These are phyloP conservation scores for Neurospora sp. DNA, from an alignment of 495 filamentous ascomycete species.

Conservation along the genomic window DNA sequence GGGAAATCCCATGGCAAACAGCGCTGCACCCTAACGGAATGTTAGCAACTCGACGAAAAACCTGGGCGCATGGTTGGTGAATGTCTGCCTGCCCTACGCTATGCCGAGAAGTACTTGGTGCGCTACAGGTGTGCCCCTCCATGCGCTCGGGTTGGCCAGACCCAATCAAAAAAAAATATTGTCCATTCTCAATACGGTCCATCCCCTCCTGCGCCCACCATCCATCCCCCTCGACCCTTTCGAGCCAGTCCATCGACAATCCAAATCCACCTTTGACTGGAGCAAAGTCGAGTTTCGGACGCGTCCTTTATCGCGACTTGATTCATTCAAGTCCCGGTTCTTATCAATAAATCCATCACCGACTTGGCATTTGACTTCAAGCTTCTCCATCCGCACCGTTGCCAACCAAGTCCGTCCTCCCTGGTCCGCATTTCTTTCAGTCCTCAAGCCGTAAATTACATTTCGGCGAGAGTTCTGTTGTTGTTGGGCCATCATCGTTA, in stretches of 20 bases:
- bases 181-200: constrained; percentile 3
- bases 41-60: background rate
- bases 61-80: background rate
- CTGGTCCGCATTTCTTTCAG: background rate
- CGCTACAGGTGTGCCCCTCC: constrained; percentile 4
- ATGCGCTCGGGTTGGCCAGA: constrained; percentile 2
- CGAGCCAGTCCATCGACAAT: background rate
- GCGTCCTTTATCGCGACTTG: background rate
- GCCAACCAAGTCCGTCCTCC: background rate
- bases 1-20: background rate
- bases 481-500: background rate
- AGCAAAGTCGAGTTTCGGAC: background rate
- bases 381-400: background rate
- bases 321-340: background rate
- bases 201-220: constrained; percentile 1
- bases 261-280: background rate
- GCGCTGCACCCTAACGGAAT: background rate
- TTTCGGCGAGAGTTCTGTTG: background rate
- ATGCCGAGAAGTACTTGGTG: background rate
- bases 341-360: background rate
- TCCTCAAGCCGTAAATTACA: background rate
- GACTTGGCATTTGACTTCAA: background rate
- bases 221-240: background rate
- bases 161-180: constrained; percentile 20
- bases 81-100: background rate